Evolutionary conservation across 2,329 filamentous ascomycete genomes (phyloP), one percentile per base, ranked within the genome.

Genomic region (Ophiostoma sp.): DNA sequence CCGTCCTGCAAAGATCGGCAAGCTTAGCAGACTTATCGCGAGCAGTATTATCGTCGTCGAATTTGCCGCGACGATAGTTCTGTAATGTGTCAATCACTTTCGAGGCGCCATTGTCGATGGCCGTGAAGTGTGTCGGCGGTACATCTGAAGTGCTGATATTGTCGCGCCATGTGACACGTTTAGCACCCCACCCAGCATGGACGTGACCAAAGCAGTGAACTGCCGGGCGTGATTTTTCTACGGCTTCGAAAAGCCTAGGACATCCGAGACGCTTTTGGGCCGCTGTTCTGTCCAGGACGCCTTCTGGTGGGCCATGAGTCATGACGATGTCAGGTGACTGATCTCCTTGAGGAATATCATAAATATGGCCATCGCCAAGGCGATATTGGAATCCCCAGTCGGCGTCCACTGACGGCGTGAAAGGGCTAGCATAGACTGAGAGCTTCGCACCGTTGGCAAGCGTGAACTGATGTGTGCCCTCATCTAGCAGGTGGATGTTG

Each of bases 391-490:
- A 87, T 0, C 80, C 84, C 82, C 83, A 83, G 23, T 77, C 76
- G 4, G 80, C 80, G 2, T 67, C 67, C 0, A 77, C 75, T 0
- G 79, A 80, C 0, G 84, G 84, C 0, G 85, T 87, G 69, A 79
- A 84, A 1, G 83, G 84, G 71, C 84, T 87, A 3, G 85, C 84
- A 68, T 83, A 87, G 10, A 88, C 77, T 0, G 73, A 81, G 20
- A 88, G 74, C 0, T 35, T 66, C 0, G 85, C 82, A 1, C 85
- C 84, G 74, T 87, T 88, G 1, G 73, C 23, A 0, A 89, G 78
- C 0, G 60, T 70, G 69, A 88, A 85, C 1, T 72, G 64, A 72
- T 87, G 77, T 0, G 75, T 82, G 2, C 86, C 85, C 75, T 85
- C 81, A 6, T 85, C 81, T 0, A 88, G 77, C 48, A 85, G 82